These are phyloP conservation scores for Tremellales sp. DNA, from an alignment of 1,284 basidiomycete species.

Conservation along the genomic window DNA sequence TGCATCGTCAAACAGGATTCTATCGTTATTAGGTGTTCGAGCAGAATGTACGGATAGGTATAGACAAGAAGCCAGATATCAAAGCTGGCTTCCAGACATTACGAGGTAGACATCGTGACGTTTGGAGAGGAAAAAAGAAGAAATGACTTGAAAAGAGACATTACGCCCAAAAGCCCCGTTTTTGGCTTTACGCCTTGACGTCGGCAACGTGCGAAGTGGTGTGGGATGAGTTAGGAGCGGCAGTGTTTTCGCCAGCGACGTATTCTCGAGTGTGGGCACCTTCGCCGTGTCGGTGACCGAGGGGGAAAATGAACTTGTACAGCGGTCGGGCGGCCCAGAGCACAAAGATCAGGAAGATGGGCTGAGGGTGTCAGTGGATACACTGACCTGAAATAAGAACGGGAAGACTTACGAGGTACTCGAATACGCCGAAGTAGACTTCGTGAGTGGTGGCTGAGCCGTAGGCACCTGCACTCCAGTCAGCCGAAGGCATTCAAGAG, in stretches of 20 bases:
- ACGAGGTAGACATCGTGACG: too few relatives aligned
- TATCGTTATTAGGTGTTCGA: too few relatives aligned
- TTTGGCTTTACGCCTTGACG: too few relatives aligned
- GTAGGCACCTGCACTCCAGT: conserved; percentile 17
- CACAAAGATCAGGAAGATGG: conserved; percentile 24
- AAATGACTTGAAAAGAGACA: too few relatives aligned
- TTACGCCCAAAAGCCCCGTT: too few relatives aligned
- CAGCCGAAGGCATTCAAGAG: background rate
- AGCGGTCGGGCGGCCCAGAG: conserved; percentile 29
- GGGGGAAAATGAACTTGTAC: conserved; percentile 26
- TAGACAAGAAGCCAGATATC: too few relatives aligned
- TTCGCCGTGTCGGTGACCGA: conserved; percentile 19
- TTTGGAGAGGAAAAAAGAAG: too few relatives aligned
- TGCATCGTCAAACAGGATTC: too few relatives aligned
- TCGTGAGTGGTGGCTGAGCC: conserved; percentile 25
- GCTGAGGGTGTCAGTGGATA: conserved; percentile 7
- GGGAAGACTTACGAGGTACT: conserved; percentile 18
- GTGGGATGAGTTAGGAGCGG: too few relatives aligned
- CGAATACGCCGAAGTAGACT: conserved; percentile 27
- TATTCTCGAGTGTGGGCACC: conserved; percentile 15
- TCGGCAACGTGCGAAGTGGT: too few relatives aligned
- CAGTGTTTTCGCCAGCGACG: background rate
- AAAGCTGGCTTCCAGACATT: too few relatives aligned
- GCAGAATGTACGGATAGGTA: too few relatives aligned
- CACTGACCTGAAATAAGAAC: background rate